Base-by-base conservation (phyloP, 192 early-diverging fungal genomes). In the Dissophora ornata region DNA sequence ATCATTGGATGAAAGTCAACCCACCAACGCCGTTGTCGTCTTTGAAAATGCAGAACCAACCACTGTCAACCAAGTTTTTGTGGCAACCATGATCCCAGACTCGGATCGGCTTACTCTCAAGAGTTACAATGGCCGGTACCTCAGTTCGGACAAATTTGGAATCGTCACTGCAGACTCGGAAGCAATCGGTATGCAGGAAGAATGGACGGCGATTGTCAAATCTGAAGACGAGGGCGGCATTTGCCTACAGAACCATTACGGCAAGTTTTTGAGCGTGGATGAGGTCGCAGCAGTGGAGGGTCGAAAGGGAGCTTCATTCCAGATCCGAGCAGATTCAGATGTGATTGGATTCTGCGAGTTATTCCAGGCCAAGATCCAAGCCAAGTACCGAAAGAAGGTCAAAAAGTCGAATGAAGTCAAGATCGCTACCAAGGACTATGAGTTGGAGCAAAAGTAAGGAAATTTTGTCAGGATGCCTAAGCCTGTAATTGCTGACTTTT, bases 61-160 rank as follows among this genome's bases (percentile, higher is more conserved):
- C 5, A 69, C 74, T 21, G 86, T 91, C 13, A 69, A 87, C 4
- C 86, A 90, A 63, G 93, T 94, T 7, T 87, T 92, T 69, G 83
- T 94, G 19, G 88, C 84, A 1, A 82, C 87, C 18, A 81, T 86
- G 18, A 82, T 92, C 6, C 84, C 90, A 12, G 89, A 84, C 8
- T 63, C 85, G 30, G 78, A 79, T 71, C 46, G 84, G 28, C 62
- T 87, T 24, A 82, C 87, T 5, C 62, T 94, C 59, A 92, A 90
- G 53, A 85, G 89, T 0, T 85, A 77, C 21, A 79, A 81, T 36
- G 90, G 89, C 32, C 84, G 84, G 55, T 94, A 93, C 71, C 79
- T 94, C 15, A 80, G 88, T 19, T 82, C 85, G 4, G 94, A 95
- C 84, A 92, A 93, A 46, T 90, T 95, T 77, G 94, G 93, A 8